Conservation (phyloP, 371 early-diverging fungal species). For the Chytridiales sp. region DNA sequence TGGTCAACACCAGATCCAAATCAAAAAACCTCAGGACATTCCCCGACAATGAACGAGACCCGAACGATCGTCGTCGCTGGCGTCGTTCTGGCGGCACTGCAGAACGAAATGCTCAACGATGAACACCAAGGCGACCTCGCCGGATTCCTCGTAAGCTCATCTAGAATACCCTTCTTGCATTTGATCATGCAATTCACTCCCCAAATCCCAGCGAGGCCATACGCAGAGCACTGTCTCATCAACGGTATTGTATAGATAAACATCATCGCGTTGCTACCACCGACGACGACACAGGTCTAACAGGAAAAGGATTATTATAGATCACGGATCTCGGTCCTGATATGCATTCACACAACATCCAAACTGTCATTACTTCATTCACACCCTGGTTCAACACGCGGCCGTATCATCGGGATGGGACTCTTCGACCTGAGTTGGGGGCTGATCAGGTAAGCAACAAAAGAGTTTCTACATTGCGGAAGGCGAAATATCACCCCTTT, state of each 20-base stretch:
- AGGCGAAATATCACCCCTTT: no score
- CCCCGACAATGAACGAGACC: no score
- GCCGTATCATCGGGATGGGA: not conserved
- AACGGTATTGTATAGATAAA: not conserved
- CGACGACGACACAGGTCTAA: not conserved
- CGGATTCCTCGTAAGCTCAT: not conserved
- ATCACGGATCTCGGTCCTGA: conserved; percentile 2
- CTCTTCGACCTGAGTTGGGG: not conserved
- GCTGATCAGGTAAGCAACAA: not conserved
- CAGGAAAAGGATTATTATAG: not conserved
- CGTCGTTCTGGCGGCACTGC: not conserved
- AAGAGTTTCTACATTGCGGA: no score
- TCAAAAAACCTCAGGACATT: no score
- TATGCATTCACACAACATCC: not conserved
- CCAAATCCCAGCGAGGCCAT: conserved; percentile 1
- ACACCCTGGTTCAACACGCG: not conserved
- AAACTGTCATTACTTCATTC: conserved; percentile 5
- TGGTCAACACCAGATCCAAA: no score
- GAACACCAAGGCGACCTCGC: not conserved
- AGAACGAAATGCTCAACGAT: not conserved
- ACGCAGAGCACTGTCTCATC: not conserved
- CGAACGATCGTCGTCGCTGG: not conserved
- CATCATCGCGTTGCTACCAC: not conserved
- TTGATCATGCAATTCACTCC: not conserved
- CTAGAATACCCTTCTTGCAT: not conserved